Evolutionary conservation across 2,329 filamentous ascomycete genomes (phyloP).

Genomic region (Aureobasidium sp.): DNA sequence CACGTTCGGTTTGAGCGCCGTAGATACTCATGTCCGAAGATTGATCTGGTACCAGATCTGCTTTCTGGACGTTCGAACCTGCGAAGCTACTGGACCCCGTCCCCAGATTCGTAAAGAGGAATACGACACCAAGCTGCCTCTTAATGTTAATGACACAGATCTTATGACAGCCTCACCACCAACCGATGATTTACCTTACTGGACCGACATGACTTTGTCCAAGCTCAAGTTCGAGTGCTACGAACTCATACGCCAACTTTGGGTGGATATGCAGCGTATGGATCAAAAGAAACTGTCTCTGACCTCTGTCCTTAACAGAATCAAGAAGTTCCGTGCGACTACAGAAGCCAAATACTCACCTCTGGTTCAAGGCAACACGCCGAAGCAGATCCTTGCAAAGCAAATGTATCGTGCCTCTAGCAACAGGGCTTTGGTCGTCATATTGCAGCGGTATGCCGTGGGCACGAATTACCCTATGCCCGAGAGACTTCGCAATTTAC

Average conservation of each 20-base stretch:
- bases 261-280: slow-evolving; percentile 58
- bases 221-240: slow-evolving; percentile 64
- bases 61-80: slow-evolving; percentile 66
- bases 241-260: slow-evolving; percentile 62
- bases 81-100: slow-evolving; percentile 63
- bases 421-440: slow-evolving; percentile 55
- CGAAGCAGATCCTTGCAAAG: slow-evolving; percentile 54
- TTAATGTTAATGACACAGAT: slow-evolving; percentile 60
- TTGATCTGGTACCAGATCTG: slow-evolving; percentile 71
- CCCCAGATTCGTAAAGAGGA: slow-evolving; percentile 64
- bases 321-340: slow-evolving; percentile 57
- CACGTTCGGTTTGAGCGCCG: slow-evolving; percentile 53
- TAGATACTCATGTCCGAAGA: slow-evolving; percentile 63
- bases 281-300: slow-evolving; percentile 53
- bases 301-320: slow-evolving; percentile 56
- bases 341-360: slow-evolving; percentile 59
- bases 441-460: slow-evolving; percentile 59
- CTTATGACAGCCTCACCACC: slow-evolving; percentile 38
- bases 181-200: slow-evolving; percentile 43
- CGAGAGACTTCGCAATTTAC: slow-evolving; percentile 52
- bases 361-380: slow-evolving; percentile 50
- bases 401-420: slow-evolving; percentile 57
- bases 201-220: slow-evolving; percentile 59
- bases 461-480: slow-evolving; percentile 43
- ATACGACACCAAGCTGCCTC: slow-evolving; percentile 63